These are phyloP conservation scores for Immersiella caudata DNA, from an alignment of 495 filamentous ascomycete genomes.

Conservation along the genomic window DNA sequence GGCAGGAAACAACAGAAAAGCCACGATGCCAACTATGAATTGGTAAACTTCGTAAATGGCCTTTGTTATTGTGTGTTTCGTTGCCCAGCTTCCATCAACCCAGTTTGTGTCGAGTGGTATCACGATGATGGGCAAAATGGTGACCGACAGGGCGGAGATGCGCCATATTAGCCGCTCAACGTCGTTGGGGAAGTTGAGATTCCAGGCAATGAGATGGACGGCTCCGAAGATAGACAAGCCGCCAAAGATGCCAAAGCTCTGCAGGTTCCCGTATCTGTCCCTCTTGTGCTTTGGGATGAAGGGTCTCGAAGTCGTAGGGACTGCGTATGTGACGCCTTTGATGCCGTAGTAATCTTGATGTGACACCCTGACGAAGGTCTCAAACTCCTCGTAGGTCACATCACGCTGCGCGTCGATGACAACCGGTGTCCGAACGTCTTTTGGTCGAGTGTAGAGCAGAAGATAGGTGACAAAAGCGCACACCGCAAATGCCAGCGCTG, in stretches of 20 bases:
- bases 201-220: conserved; percentile 21
- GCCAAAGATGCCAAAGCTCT: background rate
- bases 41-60: background rate
- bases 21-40: background rate
- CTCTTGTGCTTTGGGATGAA: background rate
- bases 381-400: background rate
- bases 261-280: background rate
- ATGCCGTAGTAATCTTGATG: background rate
- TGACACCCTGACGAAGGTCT: background rate
- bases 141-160: background rate
- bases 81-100: background rate
- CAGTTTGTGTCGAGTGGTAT: background rate
- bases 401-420: background rate
- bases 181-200: conserved; percentile 3
- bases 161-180: conserved; percentile 7
- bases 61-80: too few species aligned
- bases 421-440: conserved; percentile 6
- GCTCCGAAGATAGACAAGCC: conserved; percentile 11
- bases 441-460: background rate
- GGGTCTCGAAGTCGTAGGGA: background rate
- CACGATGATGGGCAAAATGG: background rate
- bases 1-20: background rate
- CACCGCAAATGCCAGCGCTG: conserved; percentile 12
- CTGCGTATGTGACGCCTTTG: background rate
- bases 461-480: conserved; percentile 13